Percentiles rank a stretch among this genome's conserved stretches.
These are phyloP conservation scores for Typha latifolia DNA, from an alignment of 176 grass and related monocot genomes.

Conservation along the genomic window DNA sequence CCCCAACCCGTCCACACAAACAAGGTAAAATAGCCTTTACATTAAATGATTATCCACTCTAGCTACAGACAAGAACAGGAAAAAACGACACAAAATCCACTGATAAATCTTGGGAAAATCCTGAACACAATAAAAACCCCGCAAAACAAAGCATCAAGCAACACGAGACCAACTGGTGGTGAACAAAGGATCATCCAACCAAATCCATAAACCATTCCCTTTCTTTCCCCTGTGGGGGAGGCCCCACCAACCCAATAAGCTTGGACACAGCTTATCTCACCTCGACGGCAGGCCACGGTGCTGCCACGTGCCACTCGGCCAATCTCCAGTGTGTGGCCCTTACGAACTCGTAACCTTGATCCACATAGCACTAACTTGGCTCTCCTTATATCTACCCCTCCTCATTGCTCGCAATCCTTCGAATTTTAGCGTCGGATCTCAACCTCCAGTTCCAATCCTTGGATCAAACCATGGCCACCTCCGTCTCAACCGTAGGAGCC, in stretches of 20 bases:
- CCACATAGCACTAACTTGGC: conserved; percentile 31
- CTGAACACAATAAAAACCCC: too few species aligned
- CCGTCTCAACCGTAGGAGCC: conserved; percentile 64
- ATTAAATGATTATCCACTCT: too few species aligned
- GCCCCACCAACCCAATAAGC: background rate
- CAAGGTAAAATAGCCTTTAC: too few species aligned
- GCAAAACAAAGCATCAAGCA: too few species aligned
- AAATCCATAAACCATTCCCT: background rate
- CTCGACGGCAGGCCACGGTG: conserved; percentile 16
- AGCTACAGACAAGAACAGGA: too few species aligned
- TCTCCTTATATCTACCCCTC: background rate
- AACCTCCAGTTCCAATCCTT: background rate
- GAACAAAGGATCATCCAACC: background rate
- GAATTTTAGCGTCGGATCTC: conserved; percentile 29
- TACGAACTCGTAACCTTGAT: conserved; percentile 27
- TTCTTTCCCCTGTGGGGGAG: background rate
- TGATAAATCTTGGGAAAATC: too few species aligned
- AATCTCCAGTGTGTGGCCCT: conserved; percentile 72
- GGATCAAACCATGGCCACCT: conserved; percentile 39
- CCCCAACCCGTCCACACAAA: too few species aligned
- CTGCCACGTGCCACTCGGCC: conserved; percentile 23
- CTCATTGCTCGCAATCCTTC: conserved; percentile 2
- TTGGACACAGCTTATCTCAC: conserved; percentile 1
- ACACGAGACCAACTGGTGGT: background rate
- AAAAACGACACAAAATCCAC: too few species aligned